Conservation (phyloP, 129 eudicot species). For the Apium graveolens region DNA sequence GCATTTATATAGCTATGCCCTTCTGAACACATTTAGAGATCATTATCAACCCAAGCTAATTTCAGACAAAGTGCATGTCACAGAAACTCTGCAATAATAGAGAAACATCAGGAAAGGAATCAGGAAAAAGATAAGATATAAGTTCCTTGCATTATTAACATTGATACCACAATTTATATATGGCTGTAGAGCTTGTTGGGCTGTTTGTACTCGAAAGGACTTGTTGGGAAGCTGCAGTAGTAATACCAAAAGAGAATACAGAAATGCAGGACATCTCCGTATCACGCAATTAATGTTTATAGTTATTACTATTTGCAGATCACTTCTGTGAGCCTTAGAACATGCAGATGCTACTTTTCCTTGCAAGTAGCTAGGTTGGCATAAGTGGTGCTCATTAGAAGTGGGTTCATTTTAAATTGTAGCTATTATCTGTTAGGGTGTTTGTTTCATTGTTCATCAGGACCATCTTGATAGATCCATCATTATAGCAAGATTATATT, state of each 20-base stretch:
- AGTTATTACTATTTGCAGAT: not conserved
- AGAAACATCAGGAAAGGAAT: too few relatives aligned
- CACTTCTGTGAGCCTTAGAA: constrained; percentile 45
- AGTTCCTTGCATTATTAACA: too few relatives aligned
- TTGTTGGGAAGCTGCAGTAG: not conserved
- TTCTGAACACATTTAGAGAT: too few relatives aligned
- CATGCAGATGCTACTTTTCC: constrained; percentile 33
- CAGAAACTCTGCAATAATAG: not conserved
- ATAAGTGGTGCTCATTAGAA: constrained; percentile 38
- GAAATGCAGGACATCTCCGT: constrained; percentile 10
- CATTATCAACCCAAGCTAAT: too few relatives aligned
- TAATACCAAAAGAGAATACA: constrained; percentile 32
- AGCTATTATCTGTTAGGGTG: not conserved
- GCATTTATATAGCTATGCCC: too few relatives aligned
- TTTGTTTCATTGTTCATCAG: constrained; percentile 24
- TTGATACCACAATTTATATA: not conserved
- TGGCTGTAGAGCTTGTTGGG: constrained; percentile 14
- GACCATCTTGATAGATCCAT: constrained; percentile 33
- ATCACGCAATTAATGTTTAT: not conserved
- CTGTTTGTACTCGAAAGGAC: constrained; percentile 29
- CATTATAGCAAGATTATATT: not conserved
- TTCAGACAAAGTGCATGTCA: too few relatives aligned
- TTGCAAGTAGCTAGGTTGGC: constrained; percentile 1
- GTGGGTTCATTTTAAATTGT: constrained; percentile 16
- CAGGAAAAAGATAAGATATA: not conserved